These are phyloP conservation scores for Fonsecaea nubica DNA, from an alignment of 2,329 filamentous ascomycete species.

Conservation along the genomic window DNA sequence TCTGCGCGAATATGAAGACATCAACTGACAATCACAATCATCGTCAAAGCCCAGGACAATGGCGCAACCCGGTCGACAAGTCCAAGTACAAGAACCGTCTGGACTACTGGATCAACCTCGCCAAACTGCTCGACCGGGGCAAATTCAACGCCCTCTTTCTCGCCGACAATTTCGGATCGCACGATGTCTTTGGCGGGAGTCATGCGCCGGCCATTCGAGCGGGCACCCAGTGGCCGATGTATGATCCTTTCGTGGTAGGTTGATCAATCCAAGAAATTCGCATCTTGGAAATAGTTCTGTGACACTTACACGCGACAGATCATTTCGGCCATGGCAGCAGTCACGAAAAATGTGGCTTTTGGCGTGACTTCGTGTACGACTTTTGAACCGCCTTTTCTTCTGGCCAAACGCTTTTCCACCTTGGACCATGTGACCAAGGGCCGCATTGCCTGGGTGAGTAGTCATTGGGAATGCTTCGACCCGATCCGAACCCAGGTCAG, in stretches of 20 bases:
- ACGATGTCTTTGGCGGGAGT: slow-evolving; percentile 50
- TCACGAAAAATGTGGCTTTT: slow-evolving; percentile 68
- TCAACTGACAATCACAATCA: too few species aligned
- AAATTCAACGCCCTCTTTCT: slow-evolving; percentile 73
- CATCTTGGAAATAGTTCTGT: too few species aligned
- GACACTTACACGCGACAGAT: slow-evolving; percentile 46
- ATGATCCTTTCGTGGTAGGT: slow-evolving; percentile 61
- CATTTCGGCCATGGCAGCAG: slow-evolving; percentile 69
- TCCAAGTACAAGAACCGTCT: slow-evolving; percentile 63
- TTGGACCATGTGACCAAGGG: slow-evolving; percentile 67
- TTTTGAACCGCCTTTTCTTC: slow-evolving; percentile 66
- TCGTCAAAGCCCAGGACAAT: too few species aligned
- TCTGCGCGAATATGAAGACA: too few species aligned
- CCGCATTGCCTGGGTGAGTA: slow-evolving; percentile 60
- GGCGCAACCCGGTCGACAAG: slow-evolving; percentile 61
- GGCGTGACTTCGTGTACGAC: slow-evolving; percentile 68
- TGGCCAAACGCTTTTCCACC: slow-evolving; percentile 67
- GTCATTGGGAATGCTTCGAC: too few species aligned
- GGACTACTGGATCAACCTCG: slow-evolving; percentile 62
- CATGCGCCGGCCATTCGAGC: slow-evolving; percentile 67
- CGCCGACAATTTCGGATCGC: slow-evolving; percentile 63
- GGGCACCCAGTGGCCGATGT: slow-evolving; percentile 72
- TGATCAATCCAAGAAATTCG: too few species aligned
- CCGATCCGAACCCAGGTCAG: too few species aligned
- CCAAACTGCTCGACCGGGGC: slow-evolving; percentile 60